Conservation (phyloP, 2,329 filamentous ascomycete species). For the Monilinia fructicola region DNA sequence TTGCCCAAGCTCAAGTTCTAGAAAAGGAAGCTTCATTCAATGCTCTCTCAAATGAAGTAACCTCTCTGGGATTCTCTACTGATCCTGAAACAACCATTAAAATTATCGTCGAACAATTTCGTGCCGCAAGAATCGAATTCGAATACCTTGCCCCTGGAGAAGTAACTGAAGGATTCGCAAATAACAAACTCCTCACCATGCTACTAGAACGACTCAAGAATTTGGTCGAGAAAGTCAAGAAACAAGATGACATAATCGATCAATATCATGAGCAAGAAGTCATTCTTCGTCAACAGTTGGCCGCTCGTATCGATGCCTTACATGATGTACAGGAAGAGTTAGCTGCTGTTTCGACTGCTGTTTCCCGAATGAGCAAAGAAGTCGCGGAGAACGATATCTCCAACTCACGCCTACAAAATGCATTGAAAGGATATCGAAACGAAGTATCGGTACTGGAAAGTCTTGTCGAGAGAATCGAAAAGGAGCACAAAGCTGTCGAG, state of each 20-base stretch:
- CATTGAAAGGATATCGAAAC: conserved; percentile 53
- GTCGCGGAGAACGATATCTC: conserved; percentile 44
- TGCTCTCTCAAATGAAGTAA: conserved; percentile 49
- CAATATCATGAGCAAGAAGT: conserved; percentile 59
- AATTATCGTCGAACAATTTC: conserved; percentile 52
- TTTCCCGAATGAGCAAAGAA: conserved; percentile 31
- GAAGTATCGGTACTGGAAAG: conserved; percentile 56
- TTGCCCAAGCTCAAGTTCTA: conserved; percentile 36
- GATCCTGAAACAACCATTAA: conserved; percentile 41
- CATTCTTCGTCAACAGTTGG: conserved; percentile 57
- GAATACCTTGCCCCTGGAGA: conserved; percentile 63
- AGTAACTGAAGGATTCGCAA: conserved; percentile 49
- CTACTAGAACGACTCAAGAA: conserved; percentile 52
- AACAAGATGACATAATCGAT: conserved; percentile 56
- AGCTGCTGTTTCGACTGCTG: conserved; percentile 25
- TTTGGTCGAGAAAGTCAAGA: conserved; percentile 48
- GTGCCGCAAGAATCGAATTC: conserved; percentile 58
- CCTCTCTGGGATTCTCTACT: conserved; percentile 54
- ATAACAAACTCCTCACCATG: conserved; percentile 55
- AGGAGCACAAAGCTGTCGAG: conserved; percentile 33
- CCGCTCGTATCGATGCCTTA: conserved; percentile 53
- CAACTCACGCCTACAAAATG: conserved; percentile 52
- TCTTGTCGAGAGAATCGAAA: conserved; percentile 52
- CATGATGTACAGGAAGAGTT: conserved; percentile 50
- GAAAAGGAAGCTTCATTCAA: conserved; percentile 49